Conservation (phyloP, 805 yeast genomes). For the Candida bentonensis region DNA sequence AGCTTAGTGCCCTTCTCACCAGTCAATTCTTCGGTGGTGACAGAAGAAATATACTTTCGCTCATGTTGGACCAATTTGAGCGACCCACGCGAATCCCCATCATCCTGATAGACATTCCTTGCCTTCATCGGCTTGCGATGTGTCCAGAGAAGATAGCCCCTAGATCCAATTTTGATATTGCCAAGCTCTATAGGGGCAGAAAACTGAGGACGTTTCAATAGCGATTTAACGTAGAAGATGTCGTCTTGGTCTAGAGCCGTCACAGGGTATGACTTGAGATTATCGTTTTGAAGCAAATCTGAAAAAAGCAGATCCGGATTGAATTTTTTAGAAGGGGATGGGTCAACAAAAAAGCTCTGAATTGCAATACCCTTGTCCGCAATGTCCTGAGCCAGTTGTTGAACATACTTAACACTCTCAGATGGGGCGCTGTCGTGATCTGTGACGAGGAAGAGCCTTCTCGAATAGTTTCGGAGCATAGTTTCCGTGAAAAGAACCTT, state of each 20-base stretch:
- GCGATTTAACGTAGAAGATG: neutral
- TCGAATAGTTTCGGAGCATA: neutral
- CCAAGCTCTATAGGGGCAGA: neutral
- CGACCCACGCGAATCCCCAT: neutral
- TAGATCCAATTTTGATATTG: neutral
- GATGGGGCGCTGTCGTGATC: neutral
- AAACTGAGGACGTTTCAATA: neutral
- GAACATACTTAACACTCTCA: neutral
- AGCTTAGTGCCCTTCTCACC: neutral
- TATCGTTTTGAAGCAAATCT: neutral
- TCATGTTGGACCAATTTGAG: neutral
- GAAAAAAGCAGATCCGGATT: neutral
- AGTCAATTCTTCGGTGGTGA: neutral
- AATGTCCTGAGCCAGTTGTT: neutral
- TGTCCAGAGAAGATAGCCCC: neutral
- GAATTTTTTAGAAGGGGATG: neutral
- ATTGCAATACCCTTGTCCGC: neutral
- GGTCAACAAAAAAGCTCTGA: neutral
- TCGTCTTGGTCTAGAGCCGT: neutral
- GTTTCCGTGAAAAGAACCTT: neutral
- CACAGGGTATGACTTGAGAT: neutral
- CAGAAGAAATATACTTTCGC: neutral
- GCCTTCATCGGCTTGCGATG: neutral
- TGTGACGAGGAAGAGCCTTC: conserved; percentile 1
- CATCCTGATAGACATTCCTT: neutral